Evolutionary conservation across 345 rosid genomes (phyloP).

Genomic region (Salix viminalis): DNA sequence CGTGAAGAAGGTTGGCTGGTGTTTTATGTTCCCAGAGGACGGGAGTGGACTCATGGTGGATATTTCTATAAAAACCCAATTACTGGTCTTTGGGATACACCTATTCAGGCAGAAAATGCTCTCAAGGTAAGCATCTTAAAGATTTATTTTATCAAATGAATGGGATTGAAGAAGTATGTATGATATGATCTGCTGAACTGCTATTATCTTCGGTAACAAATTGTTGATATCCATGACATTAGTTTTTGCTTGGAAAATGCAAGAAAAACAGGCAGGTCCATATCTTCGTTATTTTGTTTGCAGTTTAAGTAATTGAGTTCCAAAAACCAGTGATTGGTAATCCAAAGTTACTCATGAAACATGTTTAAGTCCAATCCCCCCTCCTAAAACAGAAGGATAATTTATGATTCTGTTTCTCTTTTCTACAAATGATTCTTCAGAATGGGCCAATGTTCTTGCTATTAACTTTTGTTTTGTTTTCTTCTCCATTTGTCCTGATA

Average conservation of each 20-base stretch:
- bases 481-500: not conserved
- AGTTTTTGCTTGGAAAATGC: not conserved
- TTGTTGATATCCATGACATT: not conserved
- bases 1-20: slow-evolving; percentile 96
- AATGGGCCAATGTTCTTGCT: not conserved
- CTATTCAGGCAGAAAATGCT: slow-evolving; percentile 76
- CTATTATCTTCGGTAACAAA: not conserved
- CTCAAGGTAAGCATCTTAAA: slow-evolving; percentile 56
- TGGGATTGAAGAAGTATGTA: not conserved
- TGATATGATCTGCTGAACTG: slow-evolving; percentile 1
- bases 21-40: slow-evolving; percentile 77
- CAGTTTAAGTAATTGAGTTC: not conserved
- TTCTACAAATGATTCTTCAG: not conserved
- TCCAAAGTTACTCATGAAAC: not conserved
- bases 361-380: not conserved
- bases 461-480: not conserved
- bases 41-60: slow-evolving; percentile 93
- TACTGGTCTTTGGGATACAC: slow-evolving; percentile 93
- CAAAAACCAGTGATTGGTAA: not conserved
- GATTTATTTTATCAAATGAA: not conserved
- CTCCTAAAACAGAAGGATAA: not conserved
- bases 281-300: not conserved
- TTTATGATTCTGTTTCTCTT: not conserved
- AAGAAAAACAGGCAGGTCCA: not conserved
- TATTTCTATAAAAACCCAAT: slow-evolving; percentile 70